These are phyloP conservation scores for Inonotus obliquus DNA, from an alignment of 1,284 basidiomycete species.

Conservation along the genomic window DNA sequence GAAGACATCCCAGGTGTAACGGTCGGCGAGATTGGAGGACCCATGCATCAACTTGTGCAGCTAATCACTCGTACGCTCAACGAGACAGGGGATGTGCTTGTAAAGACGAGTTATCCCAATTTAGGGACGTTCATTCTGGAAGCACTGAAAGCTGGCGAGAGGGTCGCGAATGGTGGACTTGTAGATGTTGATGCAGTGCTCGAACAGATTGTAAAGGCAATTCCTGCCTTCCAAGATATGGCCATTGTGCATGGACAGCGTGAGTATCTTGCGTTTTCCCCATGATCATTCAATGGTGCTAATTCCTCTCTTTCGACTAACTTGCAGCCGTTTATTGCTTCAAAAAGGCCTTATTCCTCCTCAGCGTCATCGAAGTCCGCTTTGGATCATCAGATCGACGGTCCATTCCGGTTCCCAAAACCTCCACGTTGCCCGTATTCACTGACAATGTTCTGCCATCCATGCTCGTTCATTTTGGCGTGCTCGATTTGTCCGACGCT, in stretches of 20 bases:
- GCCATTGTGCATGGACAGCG: constrained; percentile 54
- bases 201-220: constrained; percentile 66
- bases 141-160: constrained; percentile 53
- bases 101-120: constrained; percentile 56
- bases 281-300: constrained; percentile 4
- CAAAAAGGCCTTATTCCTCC: constrained; percentile 84
- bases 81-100: constrained; percentile 67
- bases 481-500: constrained; percentile 57
- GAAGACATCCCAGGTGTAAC: constrained; percentile 63
- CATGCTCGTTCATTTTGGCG: constrained; percentile 70
- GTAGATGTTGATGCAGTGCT: constrained; percentile 55
- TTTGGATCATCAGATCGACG: constrained; percentile 46
- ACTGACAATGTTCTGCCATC: constrained; percentile 87
- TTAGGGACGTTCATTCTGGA: constrained; percentile 72
- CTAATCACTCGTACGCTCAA: constrained; percentile 61
- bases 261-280: constrained; percentile 31
- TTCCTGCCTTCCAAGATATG: constrained; percentile 79
- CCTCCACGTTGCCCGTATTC: constrained; percentile 65
- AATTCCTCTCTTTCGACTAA: background rate
- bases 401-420: constrained; percentile 59
- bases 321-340: constrained; percentile 73
- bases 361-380: constrained; percentile 63
- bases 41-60: constrained; percentile 66
- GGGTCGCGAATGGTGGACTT: constrained; percentile 30
- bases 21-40: constrained; percentile 73